Conservation (phyloP, 1,284 basidiomycete genomes). For the Stygiomarasmius scandens region DNA sequence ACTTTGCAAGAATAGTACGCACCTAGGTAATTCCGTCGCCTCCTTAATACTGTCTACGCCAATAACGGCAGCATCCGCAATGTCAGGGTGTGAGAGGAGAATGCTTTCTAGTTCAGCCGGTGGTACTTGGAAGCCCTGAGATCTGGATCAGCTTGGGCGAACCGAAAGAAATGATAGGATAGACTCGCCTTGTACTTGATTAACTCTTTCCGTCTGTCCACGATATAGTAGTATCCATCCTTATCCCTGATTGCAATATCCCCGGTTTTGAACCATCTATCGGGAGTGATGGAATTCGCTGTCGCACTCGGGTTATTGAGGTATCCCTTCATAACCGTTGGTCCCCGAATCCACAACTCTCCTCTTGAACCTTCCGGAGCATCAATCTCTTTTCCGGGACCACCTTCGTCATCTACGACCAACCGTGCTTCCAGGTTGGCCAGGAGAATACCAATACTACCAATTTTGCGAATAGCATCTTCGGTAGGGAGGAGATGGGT, state of each 20-base stretch:
- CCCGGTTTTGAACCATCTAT: constrained; percentile 86
- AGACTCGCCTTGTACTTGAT: constrained; percentile 77
- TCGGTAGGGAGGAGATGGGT: constrained; percentile 48
- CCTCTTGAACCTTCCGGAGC: constrained; percentile 25
- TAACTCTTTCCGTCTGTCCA: constrained; percentile 78
- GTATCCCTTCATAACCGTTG: constrained; percentile 50
- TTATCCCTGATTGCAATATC: constrained; percentile 68
- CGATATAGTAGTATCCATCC: constrained; percentile 68
- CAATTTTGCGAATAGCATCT: constrained; percentile 48
- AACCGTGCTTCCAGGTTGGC: constrained; percentile 82
- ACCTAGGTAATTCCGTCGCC: constrained; percentile 80
- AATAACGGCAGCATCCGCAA: constrained; percentile 76
- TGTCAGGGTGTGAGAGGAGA: constrained; percentile 70
- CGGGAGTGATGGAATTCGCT: constrained; percentile 62
- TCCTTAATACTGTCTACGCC: constrained; percentile 62
- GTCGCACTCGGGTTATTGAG: constrained; percentile 72
- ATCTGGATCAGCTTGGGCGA: neutral
- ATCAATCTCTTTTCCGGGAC: constrained; percentile 27
- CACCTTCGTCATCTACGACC: constrained; percentile 56
- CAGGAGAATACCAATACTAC: constrained; percentile 73
- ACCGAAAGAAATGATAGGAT: neutral
- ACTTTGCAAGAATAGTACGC: neutral
- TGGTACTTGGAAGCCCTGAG: constrained; percentile 72
- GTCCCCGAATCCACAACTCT: constrained; percentile 34
- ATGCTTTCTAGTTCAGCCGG: constrained; percentile 83